Evolutionary conservation across 352 stramenopile genomes (phyloP), one percentile per base, ranked within the genome.

Genomic region (Phytophthora cajani): DNA sequence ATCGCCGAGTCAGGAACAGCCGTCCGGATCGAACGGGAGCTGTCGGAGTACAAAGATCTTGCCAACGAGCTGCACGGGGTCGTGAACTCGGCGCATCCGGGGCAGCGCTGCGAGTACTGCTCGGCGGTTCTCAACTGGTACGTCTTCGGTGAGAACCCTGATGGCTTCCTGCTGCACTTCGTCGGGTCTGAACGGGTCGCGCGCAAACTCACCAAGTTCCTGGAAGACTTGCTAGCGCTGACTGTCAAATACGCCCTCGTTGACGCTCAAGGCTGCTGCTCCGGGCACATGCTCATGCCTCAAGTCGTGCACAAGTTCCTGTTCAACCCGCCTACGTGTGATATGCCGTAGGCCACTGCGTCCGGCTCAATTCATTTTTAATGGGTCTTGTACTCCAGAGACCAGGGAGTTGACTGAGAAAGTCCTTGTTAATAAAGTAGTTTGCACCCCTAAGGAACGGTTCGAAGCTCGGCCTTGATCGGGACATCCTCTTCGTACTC

Each of bases 401-500:
- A 14, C 33, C 33, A 40, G 33, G 11, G 5, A 44, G 38, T 12
- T 44, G 36, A 44, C 36, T 44, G 36, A 44, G 36, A 14, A 47
- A 47, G 33, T 40, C 33, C 9, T 42, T 42, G 36, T 17, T 42
- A 42, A 12, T 42, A 42, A 42, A 42, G 11, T 42, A 42, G 36
- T 42, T 14, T 40, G 33, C 33, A 42, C 36, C n/a, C 49, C 25
- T 21, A 55, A 71, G 47, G 64, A 56, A 66, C 44, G 8, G 46
- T 57, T 16, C 68, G 52, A 46, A 14, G 16, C 19, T 69, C 54
- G 40, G 36, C 16, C 23, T 69, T 73, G 19, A 69, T 63, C 27
- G 33, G 19, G 14, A 16, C 27, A 30, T 67, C 46, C 3, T 64
- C 54, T 61, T 91, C 81, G 60, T 91, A 91, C 58, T 77, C 67